Base-by-base conservation (phyloP, 2,329 filamentous ascomycete species). In the Colletotrichum magnum region DNA sequence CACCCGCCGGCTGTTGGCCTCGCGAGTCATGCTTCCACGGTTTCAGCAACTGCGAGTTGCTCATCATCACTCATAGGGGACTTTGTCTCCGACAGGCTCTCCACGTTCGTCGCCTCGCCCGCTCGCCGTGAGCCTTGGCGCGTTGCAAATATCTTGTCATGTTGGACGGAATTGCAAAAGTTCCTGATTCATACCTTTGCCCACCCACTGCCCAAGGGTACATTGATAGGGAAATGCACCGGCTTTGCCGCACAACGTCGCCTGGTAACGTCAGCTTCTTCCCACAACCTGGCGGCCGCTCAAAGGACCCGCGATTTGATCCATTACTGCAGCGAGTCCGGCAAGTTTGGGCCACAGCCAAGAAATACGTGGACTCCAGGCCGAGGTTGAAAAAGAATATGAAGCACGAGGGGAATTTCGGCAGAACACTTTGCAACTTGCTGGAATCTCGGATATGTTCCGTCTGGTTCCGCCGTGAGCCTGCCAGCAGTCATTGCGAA, bases 151-250 rank as follows among this genome's bases (percentile, higher is more conserved):
- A 60, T 60, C 51, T 47, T 61, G 62, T 66, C 66, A 69, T 61
- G 62, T 50, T 54, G 21, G 36, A 69, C 56, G 48, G 41, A 39
- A 57, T 57, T 41, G 54, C 66, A 66, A 66, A 69, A 60, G 62
- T 66, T 52, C 66, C 56, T 61, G 66, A 60, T 47, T 66, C 62
- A 60, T 60, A 66, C 51, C 57, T 47, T 50, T 57, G 43, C 57
- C 56, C 66, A 51, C 62, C 45, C 56, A 18, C 56, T 50, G 62
- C 50, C 45, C 50, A 62, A 66, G 58, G 41, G 18, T 28, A 26
- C 45, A 41, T 57, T 61, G 62, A 57, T 57, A 69, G 43, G 62
- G 62, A 52, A 66, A 57, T 41, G 51, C 41, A 52, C 57, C 62
- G 50, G 62, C 66, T 69, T 67, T 53, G 56, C 67, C 62, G 56